Base-by-base conservation (phyloP, 768 basidiomycete genomes). In the Pleurotus ostreatus region DNA sequence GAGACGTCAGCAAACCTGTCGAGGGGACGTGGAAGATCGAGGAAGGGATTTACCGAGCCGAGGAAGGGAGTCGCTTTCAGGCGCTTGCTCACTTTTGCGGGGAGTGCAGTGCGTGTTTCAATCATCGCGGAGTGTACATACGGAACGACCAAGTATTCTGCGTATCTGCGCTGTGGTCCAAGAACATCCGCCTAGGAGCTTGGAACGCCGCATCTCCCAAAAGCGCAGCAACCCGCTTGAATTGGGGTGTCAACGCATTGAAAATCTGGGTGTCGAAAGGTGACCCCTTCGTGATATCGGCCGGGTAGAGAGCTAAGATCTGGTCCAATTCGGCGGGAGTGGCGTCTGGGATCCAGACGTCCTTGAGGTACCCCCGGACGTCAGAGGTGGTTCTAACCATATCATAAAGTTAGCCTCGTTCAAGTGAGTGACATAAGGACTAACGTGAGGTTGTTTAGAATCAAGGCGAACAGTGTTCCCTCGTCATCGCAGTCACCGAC, bases 401-500 rank as follows among this genome's bases (percentile, higher is more conserved):
- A 22, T 37, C 11, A 43, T 5, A 11, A 41, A 11, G 37, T 15
- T 8, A 30, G 11, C 16, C 20, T 47, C 5, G 44, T 22, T 22
- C 11, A 20, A 16, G 12, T 5, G 39, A 51, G 22, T 7, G 9
- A 5, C 6, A 22, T 6, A 15, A n/a, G 11, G 38, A 62, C 76
- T 54, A 59, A 79, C 79, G 79, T 81, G 55, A 81, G 57, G 53
- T 83, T 82, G 40, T 77, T 56, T 1, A 71, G 79, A 2, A 79
- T 68, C 6, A 78, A 59, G 2, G 78, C 70, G 61, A 81, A 81
- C 0, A 78, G 23, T 0, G 83, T 82, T 5, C 83, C 85, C 63
- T 86, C 85, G 54, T 86, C 85, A 49, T 85, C 81, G 58, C 73
- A 75, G 58, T 81, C 75, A 15, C 80, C 80, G 74, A 51, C 78